Evolutionary conservation across 2,329 filamentous ascomycete genomes (phyloP), one percentile per base, ranked within the genome.

Genomic region (Rosellinia necatrix): DNA sequence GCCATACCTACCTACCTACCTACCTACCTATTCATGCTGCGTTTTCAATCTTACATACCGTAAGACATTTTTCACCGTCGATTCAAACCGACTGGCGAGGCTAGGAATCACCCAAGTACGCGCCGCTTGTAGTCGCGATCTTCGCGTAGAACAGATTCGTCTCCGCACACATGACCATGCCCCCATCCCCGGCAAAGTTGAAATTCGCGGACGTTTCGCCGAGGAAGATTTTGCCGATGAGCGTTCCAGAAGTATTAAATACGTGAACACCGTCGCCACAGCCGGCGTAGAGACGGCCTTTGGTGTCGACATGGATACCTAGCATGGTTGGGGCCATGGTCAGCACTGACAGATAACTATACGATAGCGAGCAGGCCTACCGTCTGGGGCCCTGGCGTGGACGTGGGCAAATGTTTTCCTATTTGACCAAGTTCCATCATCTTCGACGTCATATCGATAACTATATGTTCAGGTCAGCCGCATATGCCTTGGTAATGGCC

Each of bases 211-310:
- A 71, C 1, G 66, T 73, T 47, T 74, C 73, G 0, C 78, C 77
- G 0, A 82, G 68, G 59, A 79, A 79, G 41, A 88, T 81, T 71
- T 87, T 88, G 3, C 80, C 80, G 17, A 83, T 71, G 1, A 82
- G 72, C 17, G 74, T 78, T 4, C 79, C 79, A 0, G 74, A 71
- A 4, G 77, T 68, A 50, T 76, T 80, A 71, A 72, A 82, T 6
- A 82, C 78, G 12, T 79, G 74, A 19, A 83, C 68, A 6, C 80
- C 80, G 56, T 82, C 80, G 9, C 78, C 78, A 54, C 75, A 77
- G 30, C 77, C 79, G 13, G 73, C 68, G 61, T 81, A 86, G 2
- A 87, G 76, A 48, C 85, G 82, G 1, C 83, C 83, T 10, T 77
- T 70, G 6, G 74, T 70, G 61, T 85, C 82, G 54, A 76, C 76